Evolutionary conservation across 441 rosid genomes (phyloP).

Genomic region (Mallotus japonicus): DNA sequence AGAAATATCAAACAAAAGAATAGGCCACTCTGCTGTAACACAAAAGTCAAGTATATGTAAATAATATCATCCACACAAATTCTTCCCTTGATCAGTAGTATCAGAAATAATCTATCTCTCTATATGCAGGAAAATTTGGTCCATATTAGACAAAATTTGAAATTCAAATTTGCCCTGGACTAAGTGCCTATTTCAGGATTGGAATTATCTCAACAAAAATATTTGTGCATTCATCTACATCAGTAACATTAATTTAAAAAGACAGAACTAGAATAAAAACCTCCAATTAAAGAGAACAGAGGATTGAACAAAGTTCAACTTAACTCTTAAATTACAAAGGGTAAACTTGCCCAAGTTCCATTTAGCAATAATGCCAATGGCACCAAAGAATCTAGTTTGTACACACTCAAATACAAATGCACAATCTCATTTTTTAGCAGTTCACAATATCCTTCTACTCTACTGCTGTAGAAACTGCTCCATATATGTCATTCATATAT

Average conservation of each 20-base stretch:
- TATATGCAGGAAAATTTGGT: background rate
- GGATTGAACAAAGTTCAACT: background rate
- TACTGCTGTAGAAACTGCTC: no score
- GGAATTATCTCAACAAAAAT: background rate
- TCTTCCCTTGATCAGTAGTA: background rate
- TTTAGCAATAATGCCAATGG: background rate
- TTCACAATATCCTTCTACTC: no score
- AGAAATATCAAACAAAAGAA: constrained; percentile 29
- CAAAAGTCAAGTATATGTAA: constrained; percentile 9
- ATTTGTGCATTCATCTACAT: background rate
- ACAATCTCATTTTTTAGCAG: no score
- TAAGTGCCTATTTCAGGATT: background rate
- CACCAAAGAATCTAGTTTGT: background rate
- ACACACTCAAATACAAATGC: no score
- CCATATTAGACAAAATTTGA: background rate
- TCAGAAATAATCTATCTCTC: background rate
- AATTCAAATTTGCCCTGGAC: background rate
- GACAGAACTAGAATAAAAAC: background rate
- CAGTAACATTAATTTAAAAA: background rate
- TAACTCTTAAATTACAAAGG: background rate
- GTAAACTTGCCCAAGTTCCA: background rate
- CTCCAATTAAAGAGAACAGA: background rate
- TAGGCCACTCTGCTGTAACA: constrained; percentile 13
- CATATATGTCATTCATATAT: no score
- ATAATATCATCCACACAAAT: constrained; percentile 8